A percentile compares a stretch with the other conserved stretches of the same genome.
phyloP scores from a whole-genome alignment of 2,329 filamentous ascomycete species.

The Cladophialophora chaetospira region DNA sequence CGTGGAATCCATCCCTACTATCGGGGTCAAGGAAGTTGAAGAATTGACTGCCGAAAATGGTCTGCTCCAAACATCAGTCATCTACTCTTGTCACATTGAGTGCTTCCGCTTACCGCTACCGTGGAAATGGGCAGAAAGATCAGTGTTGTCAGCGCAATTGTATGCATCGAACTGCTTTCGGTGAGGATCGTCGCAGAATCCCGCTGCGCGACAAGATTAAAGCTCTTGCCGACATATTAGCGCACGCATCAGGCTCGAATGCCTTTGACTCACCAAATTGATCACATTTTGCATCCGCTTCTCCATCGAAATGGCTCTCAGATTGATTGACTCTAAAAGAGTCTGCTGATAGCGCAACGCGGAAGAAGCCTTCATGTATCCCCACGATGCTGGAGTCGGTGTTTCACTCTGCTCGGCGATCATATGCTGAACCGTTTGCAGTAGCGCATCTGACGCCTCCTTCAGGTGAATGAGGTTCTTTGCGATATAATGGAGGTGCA shows the following conservation, averaged over 20 bases:
- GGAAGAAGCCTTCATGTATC: constrained; percentile 7
- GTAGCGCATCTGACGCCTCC: constrained; percentile 39
- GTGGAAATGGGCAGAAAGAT: constrained; percentile 45
- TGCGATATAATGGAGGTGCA: constrained; percentile 42
- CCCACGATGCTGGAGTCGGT: not conserved
- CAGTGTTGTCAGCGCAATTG: constrained; percentile 48
- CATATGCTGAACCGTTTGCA: constrained; percentile 36
- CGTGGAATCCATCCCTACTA: constrained; percentile 5
- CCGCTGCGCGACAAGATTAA: constrained; percentile 44
- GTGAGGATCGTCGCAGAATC: constrained; percentile 42
- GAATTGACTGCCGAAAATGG: constrained; percentile 30
- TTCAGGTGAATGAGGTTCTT: constrained; percentile 43
- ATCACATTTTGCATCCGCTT: constrained; percentile 43
- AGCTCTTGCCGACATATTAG: constrained; percentile 30
- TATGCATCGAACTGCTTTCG: constrained; percentile 49
- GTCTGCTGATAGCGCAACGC: constrained; percentile 37
- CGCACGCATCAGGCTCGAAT: not conserved
- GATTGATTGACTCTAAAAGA: constrained; percentile 40
- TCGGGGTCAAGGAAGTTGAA: constrained; percentile 24
- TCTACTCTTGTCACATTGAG: not conserved
- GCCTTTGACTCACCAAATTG: constrained; percentile 35
- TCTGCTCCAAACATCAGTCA: not conserved
- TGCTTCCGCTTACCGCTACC: constrained; percentile 15
- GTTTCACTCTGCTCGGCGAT: constrained; percentile 27
- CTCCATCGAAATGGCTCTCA: constrained; percentile 40